Conservation (phyloP, 169 alveolate species). For the Eimeria brunetti region DNA sequence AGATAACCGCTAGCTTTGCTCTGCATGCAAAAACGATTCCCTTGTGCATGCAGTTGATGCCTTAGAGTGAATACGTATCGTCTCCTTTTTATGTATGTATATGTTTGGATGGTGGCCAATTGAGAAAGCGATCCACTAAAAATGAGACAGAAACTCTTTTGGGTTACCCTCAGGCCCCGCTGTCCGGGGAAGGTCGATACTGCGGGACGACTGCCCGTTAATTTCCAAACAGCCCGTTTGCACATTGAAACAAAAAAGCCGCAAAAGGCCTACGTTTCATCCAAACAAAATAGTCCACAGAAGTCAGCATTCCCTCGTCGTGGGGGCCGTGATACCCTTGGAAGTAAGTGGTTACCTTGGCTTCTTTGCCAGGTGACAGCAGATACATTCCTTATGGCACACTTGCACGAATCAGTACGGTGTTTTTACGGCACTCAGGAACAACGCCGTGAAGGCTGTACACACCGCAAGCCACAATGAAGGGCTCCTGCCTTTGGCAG, state of each 20-base stretch:
- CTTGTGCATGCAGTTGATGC: neutral
- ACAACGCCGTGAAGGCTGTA: neutral
- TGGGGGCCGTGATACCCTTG: neutral
- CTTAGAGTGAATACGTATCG: neutral
- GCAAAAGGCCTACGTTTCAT: neutral
- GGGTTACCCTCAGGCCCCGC: neutral
- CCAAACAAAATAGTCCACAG: neutral
- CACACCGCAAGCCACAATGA: neutral
- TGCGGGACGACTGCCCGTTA: neutral
- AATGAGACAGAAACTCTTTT: neutral
- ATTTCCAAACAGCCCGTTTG: neutral
- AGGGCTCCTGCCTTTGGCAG: neutral
- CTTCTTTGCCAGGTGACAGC: neutral
- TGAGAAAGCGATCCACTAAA: neutral
- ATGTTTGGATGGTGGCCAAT: neutral
- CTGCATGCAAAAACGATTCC: conserved; percentile 35
- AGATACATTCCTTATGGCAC: neutral
- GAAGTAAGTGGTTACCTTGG: neutral
- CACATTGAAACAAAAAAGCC: neutral
- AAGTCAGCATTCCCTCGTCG: neutral
- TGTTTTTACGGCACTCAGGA: neutral
- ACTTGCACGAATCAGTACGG: neutral
- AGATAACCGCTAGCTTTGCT: conserved; percentile 9
- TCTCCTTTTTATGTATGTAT: neutral
- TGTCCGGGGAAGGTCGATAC: neutral